A percentile compares a stretch with the other conserved stretches of the same genome.
phyloP scores from a whole-genome alignment of 495 filamentous ascomycete genomes.

The Amphirosellinia nigrospora region DNA sequence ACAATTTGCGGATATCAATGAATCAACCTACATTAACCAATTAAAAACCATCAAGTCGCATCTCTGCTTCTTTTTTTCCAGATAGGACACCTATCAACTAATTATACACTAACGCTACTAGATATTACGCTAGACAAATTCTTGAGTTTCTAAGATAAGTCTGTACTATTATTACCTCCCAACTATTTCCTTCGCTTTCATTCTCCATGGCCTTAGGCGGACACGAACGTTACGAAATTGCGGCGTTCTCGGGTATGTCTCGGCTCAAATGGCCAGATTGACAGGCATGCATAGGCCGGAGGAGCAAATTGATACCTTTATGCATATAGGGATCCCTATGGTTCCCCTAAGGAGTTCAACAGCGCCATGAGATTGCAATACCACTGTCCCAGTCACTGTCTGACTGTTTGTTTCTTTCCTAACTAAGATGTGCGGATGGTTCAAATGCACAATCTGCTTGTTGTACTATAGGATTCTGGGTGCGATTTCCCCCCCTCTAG shows the following conservation, averaged over 20 bases:
- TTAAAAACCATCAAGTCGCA: neutral
- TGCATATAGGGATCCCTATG: conserved; percentile 8
- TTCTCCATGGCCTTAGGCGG: neutral
- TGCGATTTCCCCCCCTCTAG: conserved; percentile 18
- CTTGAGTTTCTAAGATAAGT: neutral
- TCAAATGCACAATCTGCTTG: neutral
- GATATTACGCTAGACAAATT: neutral
- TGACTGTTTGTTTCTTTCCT: conserved; percentile 6
- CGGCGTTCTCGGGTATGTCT: conserved; percentile 11
- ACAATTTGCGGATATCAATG: neutral
- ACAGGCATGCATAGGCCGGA: conserved; percentile 11
- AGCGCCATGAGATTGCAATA: neutral
- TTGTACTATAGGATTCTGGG: conserved; percentile 16
- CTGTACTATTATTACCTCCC: neutral
- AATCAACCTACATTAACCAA: neutral
- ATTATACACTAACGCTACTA: neutral
- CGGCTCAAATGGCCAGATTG: neutral
- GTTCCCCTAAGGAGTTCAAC: conserved; percentile 13
- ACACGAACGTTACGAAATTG: neutral
- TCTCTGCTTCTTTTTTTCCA: neutral
- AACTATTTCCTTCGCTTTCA: neutral
- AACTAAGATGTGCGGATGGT: neutral
- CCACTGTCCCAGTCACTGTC: neutral
- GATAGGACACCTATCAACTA: neutral
- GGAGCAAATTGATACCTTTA: conserved; percentile 11